Evolutionary conservation across 805 yeast species (phyloP).

Genomic region (Suhomyces sp.): DNA sequence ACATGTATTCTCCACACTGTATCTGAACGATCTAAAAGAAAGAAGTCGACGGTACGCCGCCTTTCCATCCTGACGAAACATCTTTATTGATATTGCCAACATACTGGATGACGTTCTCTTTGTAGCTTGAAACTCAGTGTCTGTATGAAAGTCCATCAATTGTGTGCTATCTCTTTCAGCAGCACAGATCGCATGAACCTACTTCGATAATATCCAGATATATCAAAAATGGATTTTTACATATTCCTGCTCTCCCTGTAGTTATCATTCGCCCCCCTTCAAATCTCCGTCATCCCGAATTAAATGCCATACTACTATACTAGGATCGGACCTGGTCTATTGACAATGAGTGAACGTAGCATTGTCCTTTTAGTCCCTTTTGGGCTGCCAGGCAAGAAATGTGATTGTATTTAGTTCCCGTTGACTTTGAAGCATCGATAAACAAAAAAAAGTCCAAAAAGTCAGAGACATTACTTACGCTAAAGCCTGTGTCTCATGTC

Average conservation of each 20-base stretch:
- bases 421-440: conserved; percentile 18
- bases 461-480: too few species aligned
- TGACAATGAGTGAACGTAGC: conserved; percentile 34
- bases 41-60: conserved; percentile 9
- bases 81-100: conserved; percentile 5
- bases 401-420: neutral
- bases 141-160: too few species aligned
- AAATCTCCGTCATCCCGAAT: conserved; percentile 45
- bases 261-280: conserved; percentile 52
- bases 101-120: neutral
- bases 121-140: too few species aligned
- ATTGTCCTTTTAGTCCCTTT: too few species aligned
- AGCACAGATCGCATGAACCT: too few species aligned
- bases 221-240: too few species aligned
- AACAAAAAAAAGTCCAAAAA: too few species aligned
- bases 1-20: neutral
- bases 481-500: too few species aligned
- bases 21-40: neutral
- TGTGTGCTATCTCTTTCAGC: too few species aligned
- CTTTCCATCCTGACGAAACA: conserved; percentile 12
- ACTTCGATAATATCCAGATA: too few species aligned
- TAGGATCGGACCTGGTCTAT: conserved; percentile 57
- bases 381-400: too few species aligned
- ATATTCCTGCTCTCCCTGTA: conserved; percentile 10
- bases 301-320: conserved; percentile 48